Evolutionary conservation across 208 protist species (phyloP), one percentile per base, ranked within the genome.

Genomic region (Leishmania turanica): DNA sequence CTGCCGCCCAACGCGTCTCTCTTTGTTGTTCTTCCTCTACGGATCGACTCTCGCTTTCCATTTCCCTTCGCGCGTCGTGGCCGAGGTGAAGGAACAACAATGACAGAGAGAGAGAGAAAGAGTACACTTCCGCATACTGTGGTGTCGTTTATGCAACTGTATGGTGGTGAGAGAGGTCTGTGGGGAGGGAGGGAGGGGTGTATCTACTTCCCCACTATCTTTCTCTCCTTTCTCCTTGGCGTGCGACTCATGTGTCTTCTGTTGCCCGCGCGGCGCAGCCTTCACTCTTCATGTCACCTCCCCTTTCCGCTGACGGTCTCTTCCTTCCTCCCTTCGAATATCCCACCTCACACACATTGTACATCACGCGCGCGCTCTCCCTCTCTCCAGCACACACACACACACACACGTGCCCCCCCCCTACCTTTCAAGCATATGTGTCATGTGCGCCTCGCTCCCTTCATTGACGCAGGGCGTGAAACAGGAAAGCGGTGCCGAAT

Each of bases 201-300:
- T 34, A 3, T 21, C 45, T 34, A 2, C 69, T 47, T 15, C 45
- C 40, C 40, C 69, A 51, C 2, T 11, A 2, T 75, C 31, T 80
- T 54, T 80, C 31, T 80, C 42, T 80, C 37, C 31, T 54, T 74
- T 64, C 62, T 8, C 49, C 54, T 54, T 71, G 42, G 65, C 56
- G 5, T 79, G 47, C 53, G 31, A 4, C n/a, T 5, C 53, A 27
- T 66, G 9, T 65, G 53, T 77, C 4, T 49, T 77, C 58, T 45
- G 7, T 49, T 53, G 49, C 49, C 49, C 15, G 1, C 8, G 49
- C 49, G 1, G 49, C 11, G 49, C 49, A 53, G 49, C 66, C 27
- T 45, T 71, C 34, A 15, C 0, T 45, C 37, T 71, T 71, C 34
- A 19, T 45, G 21, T 27, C 37, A 6, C 27, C 66, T 34, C 45